Evolutionary conservation across 2,329 filamentous ascomycete species (phyloP).

Genomic region (Trichoderma sp.): DNA sequence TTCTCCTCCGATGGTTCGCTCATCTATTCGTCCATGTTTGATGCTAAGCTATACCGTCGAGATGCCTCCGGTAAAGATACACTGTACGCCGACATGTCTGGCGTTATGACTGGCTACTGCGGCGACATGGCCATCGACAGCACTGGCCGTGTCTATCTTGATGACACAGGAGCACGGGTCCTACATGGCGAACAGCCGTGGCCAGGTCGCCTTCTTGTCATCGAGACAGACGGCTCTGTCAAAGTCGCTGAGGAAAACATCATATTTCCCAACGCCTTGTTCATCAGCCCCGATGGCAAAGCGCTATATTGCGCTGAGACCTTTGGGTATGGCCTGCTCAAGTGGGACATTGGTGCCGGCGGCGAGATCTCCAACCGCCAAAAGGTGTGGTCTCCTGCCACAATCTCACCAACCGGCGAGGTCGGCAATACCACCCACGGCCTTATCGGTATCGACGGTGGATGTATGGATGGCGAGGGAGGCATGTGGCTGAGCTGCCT

Average conservation of each 20-base stretch:
- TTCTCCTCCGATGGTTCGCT: neutral
- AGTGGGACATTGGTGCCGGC: neutral
- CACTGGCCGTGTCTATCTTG: neutral
- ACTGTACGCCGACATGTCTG: neutral
- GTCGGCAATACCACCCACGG: neutral
- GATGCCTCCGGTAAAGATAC: neutral
- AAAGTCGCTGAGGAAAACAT: neutral
- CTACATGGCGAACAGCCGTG: neutral
- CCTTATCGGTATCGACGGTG: neutral
- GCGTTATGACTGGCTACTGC: neutral
- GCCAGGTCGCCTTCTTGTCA: neutral
- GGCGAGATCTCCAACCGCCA: neutral
- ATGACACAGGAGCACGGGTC: neutral
- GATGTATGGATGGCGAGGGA: neutral
- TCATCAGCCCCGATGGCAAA: neutral
- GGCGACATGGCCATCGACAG: neutral
- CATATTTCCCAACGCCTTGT: neutral
- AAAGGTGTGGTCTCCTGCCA: neutral
- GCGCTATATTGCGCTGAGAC: neutral
- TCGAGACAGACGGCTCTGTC: neutral
- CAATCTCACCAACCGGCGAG: neutral
- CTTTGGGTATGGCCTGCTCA: neutral
- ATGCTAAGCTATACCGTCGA: neutral
- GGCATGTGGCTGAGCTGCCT: neutral
- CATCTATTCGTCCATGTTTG: slow-evolving; percentile 3